Evolutionary conservation across 305 asterid species (phyloP), one percentile per base, ranked within the genome.

Genomic region (Fraxinus albicans): DNA sequence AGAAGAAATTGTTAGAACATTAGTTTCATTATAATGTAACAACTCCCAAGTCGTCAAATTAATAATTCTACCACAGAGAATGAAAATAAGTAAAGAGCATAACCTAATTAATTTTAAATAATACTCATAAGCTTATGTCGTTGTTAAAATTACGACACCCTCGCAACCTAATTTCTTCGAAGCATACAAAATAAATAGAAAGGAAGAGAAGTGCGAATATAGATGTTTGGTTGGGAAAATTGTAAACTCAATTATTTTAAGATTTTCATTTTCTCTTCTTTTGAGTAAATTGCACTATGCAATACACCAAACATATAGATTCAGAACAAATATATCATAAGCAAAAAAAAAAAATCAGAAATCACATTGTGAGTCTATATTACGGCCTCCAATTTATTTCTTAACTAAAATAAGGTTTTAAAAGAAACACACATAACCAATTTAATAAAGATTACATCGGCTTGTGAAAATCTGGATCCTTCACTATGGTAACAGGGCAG

Each of bases 401-500:
- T 1, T 40, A 40, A 8, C 47, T 8, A 1, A 8, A 53, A 4
- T 0, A n/a, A 53, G 17, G 23, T 53, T 0, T 53, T 60, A 60
- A 19, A 55, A 60, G 70, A 60, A 60, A 60, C 21, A 33, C 27
- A 27, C 70, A 21, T 33, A 33, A 33, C 35, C 5, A 33, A 33
- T 33, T 33, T 1, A 6, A 5, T 13, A 58, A 7, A 58, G 27
- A 5, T 5, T 58, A 35, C 40, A 35, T 6, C 6, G 27, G 84
- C 88, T 90, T 91, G 88, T 80, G 90, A 78, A 90, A 84, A 17
- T 92, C 92, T 12, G 92, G 88, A 85, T 88, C 96, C 91, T 92
- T 94, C 53, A 96, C 97, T 10, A 94, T 77, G 0, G 99, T 94
- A 8, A 96, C 94, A 0, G 98, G 96, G 87, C 99, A 96, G 13